Base-by-base conservation (phyloP, 176 grass and related monocot species). In the Oryza coarctata region DNA sequence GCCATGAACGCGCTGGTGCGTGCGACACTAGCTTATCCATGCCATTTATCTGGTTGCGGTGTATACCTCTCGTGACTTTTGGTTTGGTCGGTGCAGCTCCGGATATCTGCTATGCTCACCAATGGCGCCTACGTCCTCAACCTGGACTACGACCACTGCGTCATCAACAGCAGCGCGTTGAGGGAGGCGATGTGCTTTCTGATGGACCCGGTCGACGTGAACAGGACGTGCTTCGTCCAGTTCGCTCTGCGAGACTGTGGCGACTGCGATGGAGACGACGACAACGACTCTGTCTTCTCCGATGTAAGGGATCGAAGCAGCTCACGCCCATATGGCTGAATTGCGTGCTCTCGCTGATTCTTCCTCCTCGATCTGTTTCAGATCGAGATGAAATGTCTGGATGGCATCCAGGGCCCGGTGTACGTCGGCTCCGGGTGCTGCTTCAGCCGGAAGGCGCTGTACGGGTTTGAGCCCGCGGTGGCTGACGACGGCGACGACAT, bases 1-100 rank as follows among this genome's bases (percentile, higher is more conserved):
- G 92, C 92, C 32, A 86, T 94, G 72, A 91, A 94, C 78, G 80
- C 92, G 27, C 77, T 94, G 89, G 89, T 91, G 43, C 71, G 88
- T 71, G 6, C 65, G 13, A 58, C 20, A 12, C 17, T 50, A 4
- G 38, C 9, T 8, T 44, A 1, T 20, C 50, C 52, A 10, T 58
- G 52, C 20, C 6, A 8, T 2, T 27, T 9, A 25, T 63, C 55
- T 38, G 61, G 62, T 35, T 66, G 27, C 9, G 44, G 28, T 79
- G 17, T 11, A 9, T 10, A 30, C 26, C 8, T 58, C 60, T 71
- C 39, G 39, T 40, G 17, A 55, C 20, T 30, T 15, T 52, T 52
- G 49, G 17, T 38, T 60, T 9, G 58, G 7, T 15, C 45, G 20
- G 26, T 7, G 20, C 83, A 94, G 86, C 76, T 94, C 61, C 83